Conservation (phyloP, 805 yeast species). For the Vanderwaltozyma tropicalis region DNA sequence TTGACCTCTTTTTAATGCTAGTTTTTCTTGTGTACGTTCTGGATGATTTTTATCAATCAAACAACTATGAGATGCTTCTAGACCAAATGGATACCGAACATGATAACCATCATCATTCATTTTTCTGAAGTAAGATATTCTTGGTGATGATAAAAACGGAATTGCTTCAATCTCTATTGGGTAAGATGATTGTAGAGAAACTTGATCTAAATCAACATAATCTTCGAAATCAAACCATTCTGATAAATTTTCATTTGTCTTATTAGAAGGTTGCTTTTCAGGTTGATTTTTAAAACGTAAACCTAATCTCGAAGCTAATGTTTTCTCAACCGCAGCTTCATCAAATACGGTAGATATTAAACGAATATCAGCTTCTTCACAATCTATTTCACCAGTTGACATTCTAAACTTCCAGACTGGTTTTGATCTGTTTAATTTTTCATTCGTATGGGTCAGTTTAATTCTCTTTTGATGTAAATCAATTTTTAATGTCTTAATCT, state of each 20-base stretch:
- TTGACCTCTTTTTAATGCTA: conserved; percentile 33
- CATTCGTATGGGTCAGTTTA: conserved; percentile 32
- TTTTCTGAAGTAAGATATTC: conserved; percentile 52
- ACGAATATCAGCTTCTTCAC: conserved; percentile 58
- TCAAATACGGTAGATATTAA: conserved; percentile 53
- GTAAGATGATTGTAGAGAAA: conserved; percentile 31
- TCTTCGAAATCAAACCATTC: conserved; percentile 71
- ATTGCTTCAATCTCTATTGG: conserved; percentile 35
- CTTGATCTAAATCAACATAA: conserved; percentile 55
- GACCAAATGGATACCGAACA: conserved; percentile 49
- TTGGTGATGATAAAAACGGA: conserved; percentile 45
- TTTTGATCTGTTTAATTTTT: conserved; percentile 35
- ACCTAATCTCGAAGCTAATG: conserved; percentile 26
- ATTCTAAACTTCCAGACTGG: conserved; percentile 45
- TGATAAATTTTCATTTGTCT: conserved; percentile 2
- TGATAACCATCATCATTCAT: conserved; percentile 33
- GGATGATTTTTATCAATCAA: conserved; percentile 43
- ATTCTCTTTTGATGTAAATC: conserved; percentile 52
- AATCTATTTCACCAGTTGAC: conserved; percentile 60
- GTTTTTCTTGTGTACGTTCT: conserved; percentile 40
- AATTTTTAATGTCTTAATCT: conserved; percentile 39
- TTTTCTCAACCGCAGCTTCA: conserved; percentile 36
- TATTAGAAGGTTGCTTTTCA: conserved; percentile 2
- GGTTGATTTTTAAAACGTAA: conserved; percentile 7
- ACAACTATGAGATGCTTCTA: conserved; percentile 45